Evolutionary conservation across 805 yeast genomes (phyloP), one percentile per base, ranked within the genome.

Genomic region (Pichia gijzeniarum): DNA sequence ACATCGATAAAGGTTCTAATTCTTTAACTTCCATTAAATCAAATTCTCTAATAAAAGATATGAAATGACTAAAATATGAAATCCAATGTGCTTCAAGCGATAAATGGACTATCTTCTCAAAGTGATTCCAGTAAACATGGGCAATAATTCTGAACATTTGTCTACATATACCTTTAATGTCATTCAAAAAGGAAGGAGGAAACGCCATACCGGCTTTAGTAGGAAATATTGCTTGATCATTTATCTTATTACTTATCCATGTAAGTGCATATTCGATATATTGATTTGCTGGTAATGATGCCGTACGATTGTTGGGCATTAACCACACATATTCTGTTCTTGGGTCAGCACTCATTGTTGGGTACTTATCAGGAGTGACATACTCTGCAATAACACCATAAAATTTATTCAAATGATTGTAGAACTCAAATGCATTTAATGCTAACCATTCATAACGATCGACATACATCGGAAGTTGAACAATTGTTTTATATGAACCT

Each of bases 71-170:
- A 66, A 95, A 93, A 56, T 90, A 86, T 3, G 98, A 90, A 64
- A 93, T 93, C 95, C 96, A 93, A 62, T 93, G 98, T 1, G 98
- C 96, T 62, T 93, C 99, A 48, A 93, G 65, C 2, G 95, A 82
- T 48, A 93, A 67, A 62, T 93, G 97, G n/a, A 91, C 80, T 20
- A 91, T 76, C 60, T 84, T 88, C 53, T 91, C 99, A 64, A 89
- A 93, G 63, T 93, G 99, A 62, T 89, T 88, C 66, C 88, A 86
- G 62, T 90, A 93, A 33, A 93, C 80, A 60, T 90, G 96, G 4
- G 99, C 99, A 67, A 91, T 90, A 14, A 93, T 86, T 54, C 98
- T 76, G 60, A 93, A 89, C 88, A 93, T 85, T 61, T 93, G 98
- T 51, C 89, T 73, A 60, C 82, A 81, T 18, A 93, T 90, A 60